phyloP scores from a whole-genome alignment of 495 filamentous ascomycete species.

The Cercophora samala region DNA sequence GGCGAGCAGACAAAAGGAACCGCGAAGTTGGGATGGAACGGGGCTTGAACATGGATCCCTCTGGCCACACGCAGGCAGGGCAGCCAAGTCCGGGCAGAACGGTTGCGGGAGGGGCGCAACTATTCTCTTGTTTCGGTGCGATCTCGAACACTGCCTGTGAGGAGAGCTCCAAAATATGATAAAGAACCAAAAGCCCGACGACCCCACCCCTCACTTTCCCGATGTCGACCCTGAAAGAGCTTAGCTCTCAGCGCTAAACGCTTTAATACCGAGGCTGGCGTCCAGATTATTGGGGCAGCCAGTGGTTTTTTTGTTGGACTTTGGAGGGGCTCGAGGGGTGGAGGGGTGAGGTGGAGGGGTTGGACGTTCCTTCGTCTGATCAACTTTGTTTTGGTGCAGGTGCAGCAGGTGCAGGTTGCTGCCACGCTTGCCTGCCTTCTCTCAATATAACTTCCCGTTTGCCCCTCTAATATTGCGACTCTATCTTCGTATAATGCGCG shows the following conservation, averaged over 20 bases:
- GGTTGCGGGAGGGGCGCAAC: not conserved
- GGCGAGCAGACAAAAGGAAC: not conserved
- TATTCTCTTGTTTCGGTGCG: slow-evolving; percentile 2
- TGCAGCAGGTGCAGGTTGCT: not conserved
- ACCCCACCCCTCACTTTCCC: not conserved
- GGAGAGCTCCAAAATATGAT: not conserved
- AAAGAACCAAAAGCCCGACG: too few relatives aligned
- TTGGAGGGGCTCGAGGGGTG: not conserved
- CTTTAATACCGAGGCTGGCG: not conserved
- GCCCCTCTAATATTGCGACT: slow-evolving; percentile 4
- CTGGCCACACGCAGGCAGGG: not conserved
- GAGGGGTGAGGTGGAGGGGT: not conserved
- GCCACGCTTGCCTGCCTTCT: not conserved
- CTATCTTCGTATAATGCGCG: slow-evolving; percentile 2
- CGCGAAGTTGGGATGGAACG: not conserved
- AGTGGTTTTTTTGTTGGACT: not conserved
- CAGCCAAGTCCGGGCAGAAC: slow-evolving; percentile 1
- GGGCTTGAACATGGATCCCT: not conserved
- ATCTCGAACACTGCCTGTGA: not conserved
- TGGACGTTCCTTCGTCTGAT: not conserved
- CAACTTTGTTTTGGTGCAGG: not conserved
- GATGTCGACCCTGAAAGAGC: not conserved
- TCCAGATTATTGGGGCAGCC: not conserved
- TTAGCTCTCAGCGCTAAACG: not conserved
- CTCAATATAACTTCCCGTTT: not conserved